Evolutionary conservation across 2,329 filamentous ascomycete species (phyloP).

Genomic region (Kalmusia sp.): DNA sequence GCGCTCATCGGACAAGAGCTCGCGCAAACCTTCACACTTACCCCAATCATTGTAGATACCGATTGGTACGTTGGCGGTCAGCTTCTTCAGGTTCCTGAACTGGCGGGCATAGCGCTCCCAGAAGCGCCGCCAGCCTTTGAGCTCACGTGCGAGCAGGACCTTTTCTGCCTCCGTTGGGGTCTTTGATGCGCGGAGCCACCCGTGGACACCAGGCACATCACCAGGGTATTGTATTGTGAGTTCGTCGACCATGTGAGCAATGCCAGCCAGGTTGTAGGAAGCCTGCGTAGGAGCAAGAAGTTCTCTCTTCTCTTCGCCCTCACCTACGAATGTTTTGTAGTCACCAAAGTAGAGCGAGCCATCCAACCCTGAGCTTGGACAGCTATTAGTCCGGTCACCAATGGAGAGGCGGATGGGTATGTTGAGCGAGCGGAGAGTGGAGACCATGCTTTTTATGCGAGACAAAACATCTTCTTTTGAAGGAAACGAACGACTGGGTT

Average conservation of each 20-base stretch:
- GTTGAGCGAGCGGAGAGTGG: constrained; percentile 32
- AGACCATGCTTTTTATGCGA: constrained; percentile 39
- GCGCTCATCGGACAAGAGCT: constrained; percentile 29
- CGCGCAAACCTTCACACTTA: constrained; percentile 22
- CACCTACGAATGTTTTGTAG: constrained; percentile 39
- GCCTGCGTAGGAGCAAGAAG: constrained; percentile 40
- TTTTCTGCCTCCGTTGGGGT: constrained; percentile 32
- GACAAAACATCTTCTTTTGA: constrained; percentile 40
- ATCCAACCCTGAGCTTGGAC: constrained; percentile 36
- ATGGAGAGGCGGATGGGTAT: constrained; percentile 45
- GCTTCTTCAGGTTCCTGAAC: constrained; percentile 46
- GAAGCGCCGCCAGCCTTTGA: constrained; percentile 44
- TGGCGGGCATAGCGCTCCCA: constrained; percentile 44
- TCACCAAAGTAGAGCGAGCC: constrained; percentile 45
- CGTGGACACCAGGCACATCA: constrained; percentile 40
- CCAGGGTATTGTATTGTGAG: constrained; percentile 43
- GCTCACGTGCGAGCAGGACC: constrained; percentile 38
- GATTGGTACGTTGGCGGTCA: constrained; percentile 37
- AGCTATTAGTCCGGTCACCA: constrained; percentile 36
- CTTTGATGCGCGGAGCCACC: constrained; percentile 31
- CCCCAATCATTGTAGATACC: constrained; percentile 45
- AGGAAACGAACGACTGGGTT: constrained; percentile 33
- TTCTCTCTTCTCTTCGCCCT: constrained; percentile 32
- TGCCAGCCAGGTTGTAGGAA: constrained; percentile 37
- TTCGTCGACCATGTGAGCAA: constrained; percentile 45